A percentile compares a stretch with the other conserved stretches of the same genome.
phyloP scores from a whole-genome alignment of 208 protist genomes.

The Endotrypanum monterogeii region DNA sequence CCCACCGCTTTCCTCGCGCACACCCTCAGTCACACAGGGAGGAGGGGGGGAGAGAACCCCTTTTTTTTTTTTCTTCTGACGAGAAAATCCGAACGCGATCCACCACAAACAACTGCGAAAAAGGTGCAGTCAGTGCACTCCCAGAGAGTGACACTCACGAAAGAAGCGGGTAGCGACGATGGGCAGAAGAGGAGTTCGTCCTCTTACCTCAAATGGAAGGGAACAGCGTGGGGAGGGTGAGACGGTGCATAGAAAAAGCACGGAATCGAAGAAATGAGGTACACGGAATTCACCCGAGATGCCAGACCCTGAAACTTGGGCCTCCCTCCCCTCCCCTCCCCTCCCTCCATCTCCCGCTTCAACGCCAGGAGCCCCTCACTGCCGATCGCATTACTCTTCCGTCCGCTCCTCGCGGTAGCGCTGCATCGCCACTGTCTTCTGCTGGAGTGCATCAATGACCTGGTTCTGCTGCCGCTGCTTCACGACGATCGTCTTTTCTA shows the following conservation, averaged over 20 bases:
- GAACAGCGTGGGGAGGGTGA: not conserved
- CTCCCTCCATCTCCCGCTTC: no score
- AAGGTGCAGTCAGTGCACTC: not conserved
- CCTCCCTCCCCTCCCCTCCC: not conserved
- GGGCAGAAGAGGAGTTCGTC: not conserved
- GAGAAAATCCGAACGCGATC: not conserved
- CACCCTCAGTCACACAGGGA: no score
- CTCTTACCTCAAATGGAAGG: not conserved
- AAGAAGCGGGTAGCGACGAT: not conserved
- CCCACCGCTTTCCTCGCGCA: no score
- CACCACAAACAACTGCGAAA: not conserved
- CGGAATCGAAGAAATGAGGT: not conserved
- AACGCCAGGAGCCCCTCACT: not conserved
- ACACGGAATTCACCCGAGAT: not conserved
- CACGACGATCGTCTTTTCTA: constrained; percentile 71
- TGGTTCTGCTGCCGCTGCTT: constrained; percentile 87
- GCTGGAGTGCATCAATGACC: constrained; percentile 73
- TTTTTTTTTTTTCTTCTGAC: not conserved
- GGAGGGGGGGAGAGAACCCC: no score
- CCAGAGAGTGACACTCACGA: not conserved
- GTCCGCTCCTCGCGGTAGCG: constrained; percentile 31
- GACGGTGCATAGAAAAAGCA: no score
- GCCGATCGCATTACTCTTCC: constrained; percentile 13
- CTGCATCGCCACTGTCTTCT: constrained; percentile 64
- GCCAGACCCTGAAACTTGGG: not conserved